A percentile compares a stretch with the other conserved stretches of the same genome.
phyloP scores from a whole-genome alignment of 1,284 basidiomycete species.

The Moesziomyces sp. region DNA sequence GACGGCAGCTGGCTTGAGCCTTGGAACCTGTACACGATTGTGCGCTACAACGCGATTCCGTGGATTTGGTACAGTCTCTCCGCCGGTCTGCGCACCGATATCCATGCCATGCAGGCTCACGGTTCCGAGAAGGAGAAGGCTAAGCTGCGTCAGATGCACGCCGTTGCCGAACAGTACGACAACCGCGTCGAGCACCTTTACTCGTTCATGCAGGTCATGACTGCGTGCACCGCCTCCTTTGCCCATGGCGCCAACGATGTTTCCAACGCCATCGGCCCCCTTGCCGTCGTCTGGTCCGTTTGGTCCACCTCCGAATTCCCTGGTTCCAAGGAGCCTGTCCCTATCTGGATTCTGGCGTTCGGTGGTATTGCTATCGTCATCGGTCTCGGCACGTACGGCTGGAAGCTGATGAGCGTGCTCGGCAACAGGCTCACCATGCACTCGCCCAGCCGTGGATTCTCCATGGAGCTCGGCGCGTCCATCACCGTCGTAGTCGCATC shows the following conservation, averaged over 20 bases:
- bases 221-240: constrained; percentile 46
- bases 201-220: constrained; percentile 51
- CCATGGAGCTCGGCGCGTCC: constrained; percentile 47
- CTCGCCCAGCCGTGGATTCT: constrained; percentile 49
- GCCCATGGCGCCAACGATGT: constrained; percentile 56
- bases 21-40: constrained; percentile 46
- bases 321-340: constrained; percentile 13
- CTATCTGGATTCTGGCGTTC: constrained; percentile 48
- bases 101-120: constrained; percentile 41
- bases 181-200: constrained; percentile 51
- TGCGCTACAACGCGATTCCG: constrained; percentile 39
- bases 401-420: constrained; percentile 44
- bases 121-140: constrained; percentile 27
- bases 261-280: constrained; percentile 45
- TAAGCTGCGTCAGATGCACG: constrained; percentile 38
- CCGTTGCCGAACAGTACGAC: constrained; percentile 41
- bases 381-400: constrained; percentile 48
- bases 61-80: constrained; percentile 32
- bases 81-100: constrained; percentile 41
- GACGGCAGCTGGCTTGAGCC: constrained; percentile 42
- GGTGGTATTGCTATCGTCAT: constrained; percentile 39
- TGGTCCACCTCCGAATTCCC: constrained; percentile 39
- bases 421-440: constrained; percentile 52
- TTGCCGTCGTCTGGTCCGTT: constrained; percentile 40
- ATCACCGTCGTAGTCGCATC: constrained; percentile 41